Conservation (phyloP, 1,139 yeast species). For the Protomyces pachydermus region DNA sequence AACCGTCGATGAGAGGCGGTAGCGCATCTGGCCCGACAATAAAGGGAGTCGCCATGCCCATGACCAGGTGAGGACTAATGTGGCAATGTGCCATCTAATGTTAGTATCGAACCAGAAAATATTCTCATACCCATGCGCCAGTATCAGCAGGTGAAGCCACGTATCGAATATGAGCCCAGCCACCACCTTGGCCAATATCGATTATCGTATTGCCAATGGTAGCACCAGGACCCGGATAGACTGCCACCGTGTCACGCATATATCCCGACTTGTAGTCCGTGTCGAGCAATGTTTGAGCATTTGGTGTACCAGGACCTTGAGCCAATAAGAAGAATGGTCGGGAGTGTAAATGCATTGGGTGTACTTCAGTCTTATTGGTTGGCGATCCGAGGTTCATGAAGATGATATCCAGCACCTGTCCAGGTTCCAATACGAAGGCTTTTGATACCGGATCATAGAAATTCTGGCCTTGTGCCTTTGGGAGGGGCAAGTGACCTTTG, state of each 20-base stretch:
- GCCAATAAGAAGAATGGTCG: conserved; percentile 8
- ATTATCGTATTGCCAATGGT: not conserved
- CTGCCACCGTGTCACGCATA: conserved; percentile 17
- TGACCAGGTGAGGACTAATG: conserved; percentile 20
- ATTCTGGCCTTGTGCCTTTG: not conserved
- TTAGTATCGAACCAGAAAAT: not conserved
- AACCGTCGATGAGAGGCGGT: conserved; percentile 5
- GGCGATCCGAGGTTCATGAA: conserved; percentile 1
- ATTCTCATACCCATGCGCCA: conserved; percentile 6
- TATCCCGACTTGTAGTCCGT: not conserved
- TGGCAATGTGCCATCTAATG: conserved; percentile 17
- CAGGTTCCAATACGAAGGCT: conserved; percentile 14
- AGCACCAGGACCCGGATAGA: conserved; percentile 15
- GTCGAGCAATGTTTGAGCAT: not conserved
- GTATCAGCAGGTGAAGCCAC: conserved; percentile 15
- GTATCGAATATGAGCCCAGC: conserved; percentile 7
- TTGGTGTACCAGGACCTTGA: conserved; percentile 5
- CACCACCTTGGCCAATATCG: not conserved
- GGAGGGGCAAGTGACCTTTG: not conserved
- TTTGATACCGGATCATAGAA: conserved; percentile 1
- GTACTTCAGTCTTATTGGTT: not conserved
- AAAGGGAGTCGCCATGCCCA: conserved; percentile 19
- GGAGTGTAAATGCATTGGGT: conserved; percentile 23
- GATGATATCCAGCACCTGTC: conserved; percentile 26
- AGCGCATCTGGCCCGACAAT: conserved; percentile 4